Evolutionary conservation across 257 asterid genomes (phyloP).

Genomic region (Avicennia marina): DNA sequence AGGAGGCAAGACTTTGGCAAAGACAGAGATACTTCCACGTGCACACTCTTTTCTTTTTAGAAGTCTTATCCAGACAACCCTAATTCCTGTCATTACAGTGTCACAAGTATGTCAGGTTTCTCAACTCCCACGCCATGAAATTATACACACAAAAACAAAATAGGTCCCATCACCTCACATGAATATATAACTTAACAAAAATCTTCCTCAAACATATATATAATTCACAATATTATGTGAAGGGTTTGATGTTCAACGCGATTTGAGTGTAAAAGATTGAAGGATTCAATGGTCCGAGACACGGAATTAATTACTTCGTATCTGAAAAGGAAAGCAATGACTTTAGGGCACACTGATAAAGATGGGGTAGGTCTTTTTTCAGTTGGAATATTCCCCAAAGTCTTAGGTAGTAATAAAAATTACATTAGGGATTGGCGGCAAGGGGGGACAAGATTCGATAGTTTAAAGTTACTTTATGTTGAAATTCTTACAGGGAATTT

Average conservation of each 20-base stretch:
- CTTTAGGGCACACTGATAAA: not conserved
- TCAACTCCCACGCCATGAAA: no score
- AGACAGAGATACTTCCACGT: constrained; percentile 27
- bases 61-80: no score
- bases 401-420: not conserved
- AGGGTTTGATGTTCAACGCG: no score
- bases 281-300: not conserved
- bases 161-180: no score
- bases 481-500: constrained; percentile 2
- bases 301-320: not conserved
- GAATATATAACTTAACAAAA: no score
- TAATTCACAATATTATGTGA: no score
- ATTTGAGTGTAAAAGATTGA: no score
- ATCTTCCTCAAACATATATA: no score
- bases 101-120: no score
- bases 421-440: no score
- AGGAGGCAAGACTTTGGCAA: constrained; percentile 23
- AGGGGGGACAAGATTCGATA: constrained; percentile 16
- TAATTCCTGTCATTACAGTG: no score
- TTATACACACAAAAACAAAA: no score
- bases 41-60: constrained; percentile 13
- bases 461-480: constrained; percentile 8
- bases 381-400: constrained; percentile 19
- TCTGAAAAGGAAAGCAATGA: constrained; percentile 1
- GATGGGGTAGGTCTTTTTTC: not conserved